A percentile compares a stretch with the other conserved stretches of the same genome.
These are phyloP conservation scores for Teratosphaeriaceae sp. DNA, from an alignment of 2,329 filamentous ascomycete genomes.

Conservation along the genomic window DNA sequence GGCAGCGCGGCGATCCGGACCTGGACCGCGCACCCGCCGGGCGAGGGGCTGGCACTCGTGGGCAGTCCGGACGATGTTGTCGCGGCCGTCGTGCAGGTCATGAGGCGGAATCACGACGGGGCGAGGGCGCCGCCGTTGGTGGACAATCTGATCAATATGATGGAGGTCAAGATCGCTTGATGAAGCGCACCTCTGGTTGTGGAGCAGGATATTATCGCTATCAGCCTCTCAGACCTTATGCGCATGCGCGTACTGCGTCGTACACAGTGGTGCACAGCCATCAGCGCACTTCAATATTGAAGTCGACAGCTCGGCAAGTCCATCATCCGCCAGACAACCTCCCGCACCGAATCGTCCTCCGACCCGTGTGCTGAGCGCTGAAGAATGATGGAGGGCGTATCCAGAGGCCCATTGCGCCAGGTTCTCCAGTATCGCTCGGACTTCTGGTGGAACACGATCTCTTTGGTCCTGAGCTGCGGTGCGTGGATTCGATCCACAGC, in stretches of 20 bases:
- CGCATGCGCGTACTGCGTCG: too few relatives aligned
- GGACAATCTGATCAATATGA: conserved; percentile 59
- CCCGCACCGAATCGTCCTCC: background rate
- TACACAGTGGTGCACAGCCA: too few relatives aligned
- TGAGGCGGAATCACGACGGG: conserved; percentile 47
- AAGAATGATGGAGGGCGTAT: background rate
- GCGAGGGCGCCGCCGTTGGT: conserved; percentile 51
- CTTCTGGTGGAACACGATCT: conserved; percentile 1
- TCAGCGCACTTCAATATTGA: background rate
- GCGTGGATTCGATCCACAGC: background rate
- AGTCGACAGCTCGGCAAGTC: conserved; percentile 4
- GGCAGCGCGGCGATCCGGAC: conserved; percentile 26
- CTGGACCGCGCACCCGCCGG: conserved; percentile 15
- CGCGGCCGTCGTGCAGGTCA: conserved; percentile 50
- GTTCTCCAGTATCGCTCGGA: background rate
- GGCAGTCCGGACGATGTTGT: conserved; percentile 55
- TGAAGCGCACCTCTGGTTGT: too few relatives aligned
- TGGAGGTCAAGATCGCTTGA: too few relatives aligned
- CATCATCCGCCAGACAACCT: conserved; percentile 5
- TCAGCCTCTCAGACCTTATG: too few relatives aligned
- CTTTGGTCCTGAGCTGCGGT: background rate
- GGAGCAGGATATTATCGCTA: too few relatives aligned
- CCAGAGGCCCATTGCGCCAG: conserved; percentile 5
- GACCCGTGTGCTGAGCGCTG: background rate
- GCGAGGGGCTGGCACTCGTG: conserved; percentile 30